A percentile compares a stretch with the other conserved stretches of the same genome.
Evolutionary conservation across 2,329 filamentous ascomycete species (phyloP).

Genomic region (Pseudocercospora ulei): DNA sequence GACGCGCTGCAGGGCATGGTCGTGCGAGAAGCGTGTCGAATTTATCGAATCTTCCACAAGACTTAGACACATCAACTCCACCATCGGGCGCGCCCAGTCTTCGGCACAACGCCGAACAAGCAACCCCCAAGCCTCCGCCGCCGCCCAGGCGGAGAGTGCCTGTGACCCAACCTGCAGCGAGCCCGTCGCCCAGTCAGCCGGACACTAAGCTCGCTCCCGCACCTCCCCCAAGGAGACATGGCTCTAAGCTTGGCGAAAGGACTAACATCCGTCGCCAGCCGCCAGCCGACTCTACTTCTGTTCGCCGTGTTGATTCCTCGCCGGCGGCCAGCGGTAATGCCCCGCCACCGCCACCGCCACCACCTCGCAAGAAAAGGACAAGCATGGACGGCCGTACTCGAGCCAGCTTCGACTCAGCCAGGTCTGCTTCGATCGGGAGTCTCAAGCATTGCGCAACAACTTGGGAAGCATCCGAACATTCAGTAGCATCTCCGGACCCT

Average conservation of each 20-base stretch:
- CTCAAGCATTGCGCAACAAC: conserved; percentile 22
- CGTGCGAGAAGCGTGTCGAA: conserved; percentile 27
- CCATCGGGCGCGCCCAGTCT: conserved; percentile 6
- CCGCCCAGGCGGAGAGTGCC: conserved; percentile 27
- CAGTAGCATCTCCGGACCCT: conserved; percentile 9
- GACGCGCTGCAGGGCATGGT: conserved; percentile 21
- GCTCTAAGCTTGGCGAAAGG: conserved; percentile 21
- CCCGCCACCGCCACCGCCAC: conserved; percentile 30
- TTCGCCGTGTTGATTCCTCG: conserved; percentile 9
- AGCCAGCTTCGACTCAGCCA: conserved; percentile 25
- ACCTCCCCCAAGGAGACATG: conserved; percentile 27
- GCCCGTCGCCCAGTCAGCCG: conserved; percentile 6
- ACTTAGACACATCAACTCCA: conserved; percentile 9
- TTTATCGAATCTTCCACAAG: conserved; percentile 21
- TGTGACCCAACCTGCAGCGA: not conserved
- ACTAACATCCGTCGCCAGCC: conserved; percentile 20
- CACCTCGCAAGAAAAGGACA: conserved; percentile 24
- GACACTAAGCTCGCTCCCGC: conserved; percentile 21
- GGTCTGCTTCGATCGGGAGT: conserved; percentile 21
- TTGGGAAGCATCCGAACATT: conserved; percentile 14
- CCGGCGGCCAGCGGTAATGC: conserved; percentile 9
- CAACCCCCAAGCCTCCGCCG: conserved; percentile 23
- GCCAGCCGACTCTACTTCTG: conserved; percentile 18
- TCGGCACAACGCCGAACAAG: conserved; percentile 11
- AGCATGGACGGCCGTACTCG: conserved; percentile 25